Evolutionary conservation across 192 early-diverging fungal species (phyloP), one percentile per base, ranked within the genome.

Genomic region (Kappamyces sp.): DNA sequence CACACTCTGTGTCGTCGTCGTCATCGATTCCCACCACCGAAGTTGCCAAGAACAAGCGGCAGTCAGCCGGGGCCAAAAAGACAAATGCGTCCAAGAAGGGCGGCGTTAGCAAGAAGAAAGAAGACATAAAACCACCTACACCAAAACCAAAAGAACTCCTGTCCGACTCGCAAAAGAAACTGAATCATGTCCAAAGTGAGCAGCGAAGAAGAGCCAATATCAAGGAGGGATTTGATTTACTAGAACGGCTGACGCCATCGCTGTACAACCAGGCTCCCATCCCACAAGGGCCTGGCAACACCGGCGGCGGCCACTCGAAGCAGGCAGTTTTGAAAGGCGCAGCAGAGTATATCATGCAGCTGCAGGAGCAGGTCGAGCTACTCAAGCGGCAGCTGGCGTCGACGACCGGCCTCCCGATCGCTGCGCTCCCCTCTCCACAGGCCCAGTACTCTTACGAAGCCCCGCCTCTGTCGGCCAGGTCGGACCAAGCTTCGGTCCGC

Each of bases 111-210:
- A 23, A 23, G 23, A 23, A 23, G 23, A 23, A 23, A 23, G 23
- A 23, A 23, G 23, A 23, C 23, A 23, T 23, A 23, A 23, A 23
- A 23, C 23, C 23, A 23, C 23, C 23, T 23, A 23, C 23, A 23
- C 23, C 23, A 23, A 23, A 23, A 23, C 23, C 23, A 3, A 34
- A 48, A 5, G 60, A 61, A 40, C 47, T 65, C 36, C 35, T 65
- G 49, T 58, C 63, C 2, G 63, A 65, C 8, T 40, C 43, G 10
- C 47, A 65, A 47, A 65, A 65, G 40, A 2, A 54, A 10, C 47
- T 50, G 40, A 65, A 65, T 34, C 63, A 65, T 44, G 53, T 65
- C 46, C 55, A 49, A 23, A 51, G 48, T 3, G 64, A 65, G 35
- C 40, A 65, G 31, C 12, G 54, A 9, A 35, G 64, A 2, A 40